A percentile compares a stretch with the other conserved stretches of the same genome.
phyloP scores from a whole-genome alignment of 2,329 filamentous ascomycete species.

The Cladobotryum mycophilum region DNA sequence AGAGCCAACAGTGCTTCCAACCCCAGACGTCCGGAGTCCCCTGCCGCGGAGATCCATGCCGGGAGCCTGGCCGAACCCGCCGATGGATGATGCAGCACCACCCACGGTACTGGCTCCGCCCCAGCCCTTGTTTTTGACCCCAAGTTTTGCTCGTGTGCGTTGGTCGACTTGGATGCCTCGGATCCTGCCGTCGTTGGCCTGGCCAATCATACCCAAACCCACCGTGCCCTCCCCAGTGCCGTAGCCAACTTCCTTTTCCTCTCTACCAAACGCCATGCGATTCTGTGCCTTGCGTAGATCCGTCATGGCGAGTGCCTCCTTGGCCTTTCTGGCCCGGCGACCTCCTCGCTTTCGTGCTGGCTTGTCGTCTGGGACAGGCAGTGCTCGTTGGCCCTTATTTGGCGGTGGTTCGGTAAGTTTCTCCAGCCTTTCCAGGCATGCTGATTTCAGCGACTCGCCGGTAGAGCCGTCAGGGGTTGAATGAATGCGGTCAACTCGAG shows the following conservation, averaged over 20 bases:
- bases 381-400: constrained; percentile 78
- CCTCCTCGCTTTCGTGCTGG: constrained; percentile 89
- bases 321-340: constrained; percentile 82
- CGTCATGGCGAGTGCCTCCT: constrained; percentile 95
- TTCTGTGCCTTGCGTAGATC: constrained; percentile 95
- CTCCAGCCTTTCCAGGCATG: constrained; percentile 79
- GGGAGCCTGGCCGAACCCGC: constrained; percentile 64
- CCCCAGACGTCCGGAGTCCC: constrained; percentile 74
- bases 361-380: constrained; percentile 93
- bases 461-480: constrained; percentile 73
- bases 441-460: constrained; percentile 73
- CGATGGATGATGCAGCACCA: constrained; percentile 72
- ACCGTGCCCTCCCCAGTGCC: constrained; percentile 78
- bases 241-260: constrained; percentile 90
- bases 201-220: constrained; percentile 93
- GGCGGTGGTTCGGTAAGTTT: constrained; percentile 88
- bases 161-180: constrained; percentile 86
- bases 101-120: constrained; percentile 61
- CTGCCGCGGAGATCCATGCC: constrained; percentile 68
- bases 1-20: constrained; percentile 61
- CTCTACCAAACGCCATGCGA: constrained; percentile 89
- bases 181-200: constrained; percentile 80
- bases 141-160: constrained; percentile 85
- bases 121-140: constrained; percentile 95
- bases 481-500: constrained; percentile 82